These are phyloP conservation scores for Ophioceras dolichostomum DNA, from an alignment of 2,329 filamentous ascomycete genomes.

Conservation along the genomic window DNA sequence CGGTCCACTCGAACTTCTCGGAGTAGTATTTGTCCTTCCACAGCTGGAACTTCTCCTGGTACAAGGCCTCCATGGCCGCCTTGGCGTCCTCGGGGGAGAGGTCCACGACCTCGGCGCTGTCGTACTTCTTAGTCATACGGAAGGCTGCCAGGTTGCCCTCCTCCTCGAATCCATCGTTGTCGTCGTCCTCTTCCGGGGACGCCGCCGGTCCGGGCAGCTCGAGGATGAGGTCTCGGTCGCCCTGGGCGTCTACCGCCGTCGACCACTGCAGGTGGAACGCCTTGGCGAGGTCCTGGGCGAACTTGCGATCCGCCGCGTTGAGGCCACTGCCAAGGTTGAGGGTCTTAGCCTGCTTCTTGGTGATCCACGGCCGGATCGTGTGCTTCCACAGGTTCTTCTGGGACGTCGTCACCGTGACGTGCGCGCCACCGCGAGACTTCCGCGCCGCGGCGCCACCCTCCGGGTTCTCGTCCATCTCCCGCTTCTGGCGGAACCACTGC, in stretches of 20 bases:
- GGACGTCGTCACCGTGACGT: conserved; percentile 61
- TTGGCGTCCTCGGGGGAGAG: conserved; percentile 68
- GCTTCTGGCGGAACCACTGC: conserved; percentile 85
- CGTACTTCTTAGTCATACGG: conserved; percentile 79
- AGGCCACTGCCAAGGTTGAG: conserved; percentile 64
- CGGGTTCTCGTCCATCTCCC: conserved; percentile 37
- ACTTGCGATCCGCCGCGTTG: conserved; percentile 79
- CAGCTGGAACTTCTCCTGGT: conserved; percentile 75
- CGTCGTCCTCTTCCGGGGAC: conserved; percentile 24
- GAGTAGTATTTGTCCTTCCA: conserved; percentile 96
- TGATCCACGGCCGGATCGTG: conserved; percentile 71
- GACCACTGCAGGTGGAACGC: conserved; percentile 44
- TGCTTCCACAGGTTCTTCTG: conserved; percentile 76
- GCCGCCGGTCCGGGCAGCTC: conserved; percentile 35
- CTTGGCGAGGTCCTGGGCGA: conserved; percentile 75
- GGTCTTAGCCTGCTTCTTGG: conserved; percentile 48
- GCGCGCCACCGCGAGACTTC: conserved; percentile 42
- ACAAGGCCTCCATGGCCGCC: conserved; percentile 67
- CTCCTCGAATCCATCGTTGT: conserved; percentile 66
- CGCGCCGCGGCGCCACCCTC: conserved; percentile 58
- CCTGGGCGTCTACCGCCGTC: conserved; percentile 44
- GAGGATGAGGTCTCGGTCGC: conserved; percentile 38
- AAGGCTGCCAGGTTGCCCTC: conserved; percentile 74
- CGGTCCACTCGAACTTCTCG: conserved; percentile 78
- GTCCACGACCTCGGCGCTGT: conserved; percentile 79